Conservation (phyloP, 2,329 filamentous ascomycete genomes). For the Aspergillus amoenus region DNA sequence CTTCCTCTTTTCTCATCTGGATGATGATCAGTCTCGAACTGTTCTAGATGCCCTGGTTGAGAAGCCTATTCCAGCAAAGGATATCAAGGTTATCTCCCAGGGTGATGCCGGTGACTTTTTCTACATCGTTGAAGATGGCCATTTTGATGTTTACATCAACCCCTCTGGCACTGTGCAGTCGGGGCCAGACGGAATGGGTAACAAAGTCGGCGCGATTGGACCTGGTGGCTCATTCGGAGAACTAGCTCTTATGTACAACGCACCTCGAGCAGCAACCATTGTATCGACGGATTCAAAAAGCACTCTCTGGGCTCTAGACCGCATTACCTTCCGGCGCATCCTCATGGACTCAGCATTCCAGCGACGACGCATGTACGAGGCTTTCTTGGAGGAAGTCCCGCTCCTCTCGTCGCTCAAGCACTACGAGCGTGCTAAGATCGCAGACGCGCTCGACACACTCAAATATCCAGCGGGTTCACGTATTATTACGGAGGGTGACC, state of each 20-base stretch:
- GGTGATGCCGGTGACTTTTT: conserved; percentile 97
- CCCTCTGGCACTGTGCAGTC: conserved; percentile 71
- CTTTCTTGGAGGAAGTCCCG: conserved; percentile 90
- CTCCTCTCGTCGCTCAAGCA: conserved; percentile 78
- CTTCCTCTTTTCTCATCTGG: conserved; percentile 90
- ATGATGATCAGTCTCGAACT: conserved; percentile 86
- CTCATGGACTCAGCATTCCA: conserved; percentile 98
- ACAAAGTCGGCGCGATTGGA: conserved; percentile 76
- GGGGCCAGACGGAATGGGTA: conserved; percentile 77
- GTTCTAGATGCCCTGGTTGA: conserved; percentile 89
- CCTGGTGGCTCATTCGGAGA: conserved; percentile 94
- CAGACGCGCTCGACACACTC: conserved; percentile 88
- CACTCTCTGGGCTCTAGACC: conserved; percentile 90
- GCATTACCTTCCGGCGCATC: conserved; percentile 94
- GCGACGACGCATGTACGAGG: conserved; percentile 93
- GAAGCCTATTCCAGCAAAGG: conserved; percentile 92
- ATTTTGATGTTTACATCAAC: conserved; percentile 91
- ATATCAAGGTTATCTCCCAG: conserved; percentile 87
- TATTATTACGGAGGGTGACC: conserved; percentile 90
- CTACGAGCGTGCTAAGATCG: conserved; percentile 96
- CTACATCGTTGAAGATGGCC: conserved; percentile 90
- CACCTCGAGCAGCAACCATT: conserved; percentile 90
- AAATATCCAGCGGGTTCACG: conserved; percentile 77
- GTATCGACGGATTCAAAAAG: conserved; percentile 75
- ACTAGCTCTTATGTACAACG: conserved; percentile 97